Evolutionary conservation across 495 filamentous ascomycete species (phyloP), one percentile per base, ranked within the genome.

Genomic region (Xeromyces bisporus): DNA sequence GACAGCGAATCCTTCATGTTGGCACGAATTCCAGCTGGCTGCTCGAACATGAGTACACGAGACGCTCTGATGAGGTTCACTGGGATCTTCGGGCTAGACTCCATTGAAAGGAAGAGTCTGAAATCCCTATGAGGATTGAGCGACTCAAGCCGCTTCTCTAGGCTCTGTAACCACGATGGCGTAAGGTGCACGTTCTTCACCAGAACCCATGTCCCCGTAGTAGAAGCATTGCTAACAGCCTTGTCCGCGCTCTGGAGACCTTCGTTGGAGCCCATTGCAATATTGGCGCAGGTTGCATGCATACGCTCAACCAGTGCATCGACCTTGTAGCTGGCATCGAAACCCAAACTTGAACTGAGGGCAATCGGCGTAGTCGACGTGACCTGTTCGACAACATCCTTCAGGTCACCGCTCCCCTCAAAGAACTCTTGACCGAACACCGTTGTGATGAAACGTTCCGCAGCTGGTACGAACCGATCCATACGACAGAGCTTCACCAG

Each of bases 181-280:
- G 87, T 85, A 35, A 99, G 69, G 53, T 99, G 89, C 18, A 99
- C 89, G 63, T 99, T 99, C 72, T 99, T 99, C 63, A 99, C 71
- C 3, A 96, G 66, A 12, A 99, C 91, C 89, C 89, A 99, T 18
- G 75, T 85, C 35, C 89, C 89, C 2, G 77, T 78, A 31, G 86
- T 80, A 5, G 91, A 87, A 10, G 89, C 89, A 48, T 83, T 86
- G 63, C 69, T 77, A 47, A 99, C 82, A 14, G 89, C 89, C 53
- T 93, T 91, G 59, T 96, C 91, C 18, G 89, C 89, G 33, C 73
- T 87, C 37, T 84, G 73, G 9, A 86, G 61, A 47, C 84, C 80
- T 60, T 99, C 89, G 41, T 83, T 89, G 11, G 89, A 96, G 42
- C 89, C 89, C 89, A 99, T 99, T 41, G 89, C 89, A 48, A 96